phyloP scores from a whole-genome alignment of 1,284 basidiomycete genomes.

The Leccinum pachyderme region DNA sequence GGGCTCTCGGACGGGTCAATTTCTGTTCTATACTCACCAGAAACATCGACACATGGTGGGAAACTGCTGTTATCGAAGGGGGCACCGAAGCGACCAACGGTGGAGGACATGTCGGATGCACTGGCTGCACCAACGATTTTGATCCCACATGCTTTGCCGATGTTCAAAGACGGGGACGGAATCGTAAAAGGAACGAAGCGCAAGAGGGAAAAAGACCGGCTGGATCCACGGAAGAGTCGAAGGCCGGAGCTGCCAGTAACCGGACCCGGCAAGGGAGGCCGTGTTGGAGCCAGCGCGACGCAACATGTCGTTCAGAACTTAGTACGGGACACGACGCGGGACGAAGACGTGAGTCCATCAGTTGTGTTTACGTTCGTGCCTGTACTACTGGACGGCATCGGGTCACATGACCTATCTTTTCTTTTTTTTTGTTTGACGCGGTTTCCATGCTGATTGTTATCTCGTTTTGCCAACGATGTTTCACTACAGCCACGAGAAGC shows the following conservation, averaged over 20 bases:
- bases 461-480: constrained; percentile 18
- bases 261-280: constrained; percentile 89
- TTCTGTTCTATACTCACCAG: constrained; percentile 87
- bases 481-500: constrained; percentile 86
- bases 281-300: constrained; percentile 93
- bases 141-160: constrained; percentile 86
- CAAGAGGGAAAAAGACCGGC: constrained; percentile 84
- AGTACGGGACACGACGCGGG: constrained; percentile 83
- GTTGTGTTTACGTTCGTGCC: constrained; percentile 4
- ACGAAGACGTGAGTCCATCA: constrained; percentile 82
- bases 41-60: constrained; percentile 86
- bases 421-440: constrained; percentile 6
- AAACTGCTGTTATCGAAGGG: constrained; percentile 83
- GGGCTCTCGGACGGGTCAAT: constrained; percentile 88
- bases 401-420: constrained; percentile 11
- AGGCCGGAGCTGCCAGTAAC: constrained; percentile 89
- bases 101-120: constrained; percentile 84
- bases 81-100: constrained; percentile 65
- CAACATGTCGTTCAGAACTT: constrained; percentile 94
- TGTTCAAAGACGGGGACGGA: constrained; percentile 82
- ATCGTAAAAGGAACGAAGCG: constrained; percentile 73
- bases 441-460: constrained; percentile 12
- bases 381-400: constrained; percentile 5
- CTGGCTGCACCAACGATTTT: constrained; percentile 81
- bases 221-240: constrained; percentile 86